Percentiles rank a stretch among this genome's conserved stretches.
Conservation (phyloP, 371 early-diverging fungal species). For the Mortierella sp. region DNA sequence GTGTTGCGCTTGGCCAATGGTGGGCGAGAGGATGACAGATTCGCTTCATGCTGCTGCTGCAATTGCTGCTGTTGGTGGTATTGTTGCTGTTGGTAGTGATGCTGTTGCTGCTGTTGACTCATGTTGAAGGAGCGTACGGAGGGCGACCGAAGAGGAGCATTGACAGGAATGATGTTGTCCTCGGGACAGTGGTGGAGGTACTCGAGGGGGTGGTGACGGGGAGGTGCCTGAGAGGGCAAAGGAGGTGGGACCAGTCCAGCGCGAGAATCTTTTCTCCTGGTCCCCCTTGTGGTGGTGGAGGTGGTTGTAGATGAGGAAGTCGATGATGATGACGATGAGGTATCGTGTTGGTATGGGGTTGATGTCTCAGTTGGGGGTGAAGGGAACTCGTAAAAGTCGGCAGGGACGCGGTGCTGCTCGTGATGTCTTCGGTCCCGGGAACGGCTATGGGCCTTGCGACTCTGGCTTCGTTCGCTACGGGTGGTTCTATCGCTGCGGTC, state of each 20-base stretch:
- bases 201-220: constrained; percentile 37
- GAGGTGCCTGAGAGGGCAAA: constrained; percentile 39
- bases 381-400: neutral
- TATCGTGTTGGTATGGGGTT: neutral
- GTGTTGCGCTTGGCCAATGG: neutral
- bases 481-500: neutral
- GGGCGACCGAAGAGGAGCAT: constrained; percentile 5
- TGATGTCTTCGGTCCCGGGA: neutral
- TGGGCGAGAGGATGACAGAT: neutral
- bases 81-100: constrained; percentile 15
- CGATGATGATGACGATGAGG: neutral
- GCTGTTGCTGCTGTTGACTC: neutral
- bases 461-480: neutral
- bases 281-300: neutral
- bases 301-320: neutral
- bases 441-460: neutral
- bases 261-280: neutral
- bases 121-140: neutral
- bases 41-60: neutral
- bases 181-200: constrained; percentile 28
- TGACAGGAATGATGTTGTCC: constrained; percentile 5
- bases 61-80: neutral
- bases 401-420: neutral
- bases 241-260: constrained; percentile 30
- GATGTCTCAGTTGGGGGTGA: neutral